phyloP scores from a whole-genome alignment of 306 rosid genomes.

The Fragaria nilgerrensis region DNA sequence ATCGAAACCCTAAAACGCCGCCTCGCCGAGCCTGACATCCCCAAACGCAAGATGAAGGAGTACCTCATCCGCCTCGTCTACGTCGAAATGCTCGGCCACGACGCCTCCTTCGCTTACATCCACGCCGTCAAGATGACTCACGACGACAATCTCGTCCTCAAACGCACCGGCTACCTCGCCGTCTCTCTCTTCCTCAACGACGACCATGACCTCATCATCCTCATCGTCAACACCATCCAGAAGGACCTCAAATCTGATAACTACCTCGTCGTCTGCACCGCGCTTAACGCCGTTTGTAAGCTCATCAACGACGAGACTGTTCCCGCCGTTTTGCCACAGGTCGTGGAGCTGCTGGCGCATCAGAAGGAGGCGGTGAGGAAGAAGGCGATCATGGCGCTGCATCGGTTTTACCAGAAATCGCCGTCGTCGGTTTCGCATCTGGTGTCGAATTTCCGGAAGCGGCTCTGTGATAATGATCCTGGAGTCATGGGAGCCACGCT shows the following conservation, averaged over 20 bases:
- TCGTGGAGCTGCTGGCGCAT: conserved; percentile 73
- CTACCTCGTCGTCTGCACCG: conserved; percentile 79
- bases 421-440: conserved; percentile 78
- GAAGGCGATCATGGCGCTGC: conserved; percentile 92
- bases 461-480: conserved; percentile 86
- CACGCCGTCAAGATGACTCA: conserved; percentile 99
- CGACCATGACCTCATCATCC: conserved; percentile 84
- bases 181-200: conserved; percentile 84
- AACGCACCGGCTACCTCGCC: conserved; percentile 92
- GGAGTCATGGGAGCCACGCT: conserved; percentile 95
- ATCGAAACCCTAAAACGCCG: conserved; percentile 91
- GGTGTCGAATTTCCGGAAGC: conserved; percentile 63
- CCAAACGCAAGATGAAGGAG: conserved; percentile 97
- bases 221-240: conserved; percentile 94
- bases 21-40: conserved; percentile 74
- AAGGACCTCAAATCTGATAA: conserved; percentile 86
- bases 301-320: conserved; percentile 91
- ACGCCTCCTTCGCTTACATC: conserved; percentile 87
- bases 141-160: conserved; percentile 61
- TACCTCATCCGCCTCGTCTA: conserved; percentile 82
- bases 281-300: conserved; percentile 76
- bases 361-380: conserved; percentile 78
- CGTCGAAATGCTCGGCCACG: conserved; percentile 94
- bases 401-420: conserved; percentile 74
- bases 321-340: conserved; percentile 89